Conservation (phyloP, 257 asterid species). For the Nicotiana otophora region DNA sequence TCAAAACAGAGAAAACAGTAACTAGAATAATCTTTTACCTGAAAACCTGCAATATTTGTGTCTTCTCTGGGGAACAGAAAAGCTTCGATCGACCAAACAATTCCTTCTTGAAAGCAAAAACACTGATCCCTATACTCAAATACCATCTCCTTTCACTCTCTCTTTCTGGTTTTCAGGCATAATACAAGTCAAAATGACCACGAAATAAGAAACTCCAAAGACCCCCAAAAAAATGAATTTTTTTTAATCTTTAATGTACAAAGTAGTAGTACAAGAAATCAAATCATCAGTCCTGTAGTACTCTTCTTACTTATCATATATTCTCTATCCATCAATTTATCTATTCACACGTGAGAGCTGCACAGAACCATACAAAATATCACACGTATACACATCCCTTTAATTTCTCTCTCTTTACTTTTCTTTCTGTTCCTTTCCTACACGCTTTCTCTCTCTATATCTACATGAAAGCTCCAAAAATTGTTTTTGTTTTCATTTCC, state of each 20-base stretch:
- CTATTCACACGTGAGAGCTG: conserved; percentile 73
- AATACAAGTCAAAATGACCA: background rate
- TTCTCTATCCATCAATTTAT: conserved; percentile 42
- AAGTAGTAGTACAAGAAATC: conserved; percentile 32
- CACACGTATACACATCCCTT: conserved; percentile 14
- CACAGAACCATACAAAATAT: conserved; percentile 17
- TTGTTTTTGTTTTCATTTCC: conserved; percentile 17
- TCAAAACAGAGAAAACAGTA: conserved; percentile 11
- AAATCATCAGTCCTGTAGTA: conserved; percentile 38
- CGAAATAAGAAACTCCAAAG: conserved; percentile 12
- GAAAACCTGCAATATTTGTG: conserved; percentile 36
- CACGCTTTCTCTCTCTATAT: conserved; percentile 23
- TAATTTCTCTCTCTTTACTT: conserved; percentile 12
- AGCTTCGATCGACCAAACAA: conserved; percentile 38
- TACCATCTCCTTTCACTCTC: conserved; percentile 14
- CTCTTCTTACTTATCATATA: conserved; percentile 38
- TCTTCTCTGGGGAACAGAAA: conserved; percentile 38
- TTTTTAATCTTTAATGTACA: conserved; percentile 22
- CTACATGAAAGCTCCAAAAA: conserved; percentile 34
- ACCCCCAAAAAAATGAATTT: background rate
- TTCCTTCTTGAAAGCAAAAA: conserved; percentile 29
- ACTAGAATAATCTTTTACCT: conserved; percentile 27
- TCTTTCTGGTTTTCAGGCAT: conserved; percentile 10
- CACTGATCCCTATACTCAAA: conserved; percentile 48
- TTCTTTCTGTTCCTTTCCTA: background rate